Evolutionary conservation across 768 basidiomycete genomes (phyloP), one percentile per base, ranked within the genome.

Genomic region (Phaeolepiota aurea): DNA sequence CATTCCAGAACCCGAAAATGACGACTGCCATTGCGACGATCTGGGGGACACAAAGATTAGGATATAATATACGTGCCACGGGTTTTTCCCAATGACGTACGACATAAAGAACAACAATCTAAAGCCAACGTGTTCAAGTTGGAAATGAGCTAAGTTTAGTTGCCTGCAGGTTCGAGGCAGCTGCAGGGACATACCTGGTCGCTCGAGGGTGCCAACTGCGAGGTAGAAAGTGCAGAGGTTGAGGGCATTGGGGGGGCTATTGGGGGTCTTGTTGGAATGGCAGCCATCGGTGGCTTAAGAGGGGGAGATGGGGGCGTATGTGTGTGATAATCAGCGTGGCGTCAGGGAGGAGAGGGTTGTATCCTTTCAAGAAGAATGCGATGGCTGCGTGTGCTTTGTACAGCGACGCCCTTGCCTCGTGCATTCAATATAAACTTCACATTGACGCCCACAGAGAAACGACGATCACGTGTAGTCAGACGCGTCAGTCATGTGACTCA

Each of bases 1-100:
- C 83, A 60, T 82, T 85, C 88, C 88, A 91, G 48, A 88, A 71
- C 32, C 85, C 88, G 51, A 89, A 87, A 44, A 88, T 86, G 46
- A 90, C 74, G 44, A 91, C 87, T 37, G 83, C 76, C 68, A 82
- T 89, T 38, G 89, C 85, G 40, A 88, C 77, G 37, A 87, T 81
- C 87, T 89, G 54, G 21, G 40, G n/a, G n/a, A 37, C 37, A 39
- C 32, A 44, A 46, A 28, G 15, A 32, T 40, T 21, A 47, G 23
- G 19, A 44, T 20, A 38, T 31, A 42, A 36, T 38, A 48, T 25
- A 23, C 30, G 32, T 41, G 25, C 40, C 38, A 28, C 18, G 34
- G 32, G 37, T 33, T 40, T 33, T 13, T 20, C 31, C 20, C 41
- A 32, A 34, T 40, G 38, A 71, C 82, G 50, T 61, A 86, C 85